These are phyloP conservation scores for Teunomyces lycoperdinae DNA, from an alignment of 805 yeast species.

Conservation along the genomic window DNA sequence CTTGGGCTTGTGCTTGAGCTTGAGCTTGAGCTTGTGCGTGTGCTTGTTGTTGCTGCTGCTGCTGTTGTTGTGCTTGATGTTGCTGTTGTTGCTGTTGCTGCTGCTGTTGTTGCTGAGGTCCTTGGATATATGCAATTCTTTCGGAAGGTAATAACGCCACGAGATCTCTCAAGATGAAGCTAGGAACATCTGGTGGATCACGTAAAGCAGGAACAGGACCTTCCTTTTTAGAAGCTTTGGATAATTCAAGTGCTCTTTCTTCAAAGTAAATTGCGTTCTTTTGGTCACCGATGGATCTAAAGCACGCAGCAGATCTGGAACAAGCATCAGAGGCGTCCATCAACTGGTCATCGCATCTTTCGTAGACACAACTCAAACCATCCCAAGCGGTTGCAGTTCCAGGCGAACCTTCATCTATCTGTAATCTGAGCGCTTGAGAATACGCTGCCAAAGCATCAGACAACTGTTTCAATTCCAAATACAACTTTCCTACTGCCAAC, in stretches of 20 bases:
- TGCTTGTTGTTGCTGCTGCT: background rate
- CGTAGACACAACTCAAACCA: constrained; percentile 60
- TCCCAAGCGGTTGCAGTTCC: constrained; percentile 63
- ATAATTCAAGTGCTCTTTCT: constrained; percentile 41
- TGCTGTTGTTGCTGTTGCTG: constrained; percentile 6
- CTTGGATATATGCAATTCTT: constrained; percentile 37
- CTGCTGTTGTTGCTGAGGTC: constrained; percentile 8
- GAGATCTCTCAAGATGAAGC: constrained; percentile 37
- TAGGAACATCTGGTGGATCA: constrained; percentile 49
- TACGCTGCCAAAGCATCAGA: constrained; percentile 68
- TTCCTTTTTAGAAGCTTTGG: constrained; percentile 41
- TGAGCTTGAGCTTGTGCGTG: background rate
- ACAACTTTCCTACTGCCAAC: constrained; percentile 64
- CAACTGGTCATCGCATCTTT: constrained; percentile 58
- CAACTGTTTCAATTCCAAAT: constrained; percentile 55
- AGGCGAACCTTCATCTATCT: constrained; percentile 44
- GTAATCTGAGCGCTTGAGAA: constrained; percentile 58
- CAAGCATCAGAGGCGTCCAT: constrained; percentile 63
- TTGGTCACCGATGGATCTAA: constrained; percentile 44
- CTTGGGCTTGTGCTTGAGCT: background rate
- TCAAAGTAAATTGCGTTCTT: constrained; percentile 42
- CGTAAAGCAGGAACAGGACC: constrained; percentile 45
- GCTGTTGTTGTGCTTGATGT: constrained; percentile 5
- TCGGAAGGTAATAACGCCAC: constrained; percentile 42
- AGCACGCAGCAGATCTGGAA: constrained; percentile 48